phyloP scores from a whole-genome alignment of 805 yeast genomes.

The Saturnispora serradocipensis region DNA sequence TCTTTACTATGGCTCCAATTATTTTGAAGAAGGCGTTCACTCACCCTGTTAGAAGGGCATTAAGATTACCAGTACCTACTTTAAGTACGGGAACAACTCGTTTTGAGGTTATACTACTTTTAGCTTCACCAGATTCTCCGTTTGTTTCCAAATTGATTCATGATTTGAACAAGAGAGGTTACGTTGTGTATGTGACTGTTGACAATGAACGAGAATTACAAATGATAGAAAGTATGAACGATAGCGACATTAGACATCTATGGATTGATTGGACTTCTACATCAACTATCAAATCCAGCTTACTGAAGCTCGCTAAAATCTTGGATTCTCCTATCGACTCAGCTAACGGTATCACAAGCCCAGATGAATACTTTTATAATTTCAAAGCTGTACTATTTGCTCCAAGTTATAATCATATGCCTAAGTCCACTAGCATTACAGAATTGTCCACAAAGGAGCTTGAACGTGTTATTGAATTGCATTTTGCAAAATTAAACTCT shows the following conservation, averaged over 20 bases:
- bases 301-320: constrained; percentile 40
- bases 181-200: constrained; percentile 71
- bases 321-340: constrained; percentile 35
- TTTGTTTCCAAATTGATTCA: constrained; percentile 58
- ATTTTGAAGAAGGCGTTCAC: not conserved
- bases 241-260: constrained; percentile 61
- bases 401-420: constrained; percentile 43
- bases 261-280: constrained; percentile 39
- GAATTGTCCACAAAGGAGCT: constrained; percentile 25
- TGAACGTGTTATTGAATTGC: constrained; percentile 19
- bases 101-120: constrained; percentile 60
- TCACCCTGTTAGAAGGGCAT: not conserved
- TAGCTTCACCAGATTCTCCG: constrained; percentile 74
- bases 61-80: constrained; percentile 3
- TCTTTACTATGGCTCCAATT: not conserved
- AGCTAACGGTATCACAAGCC: constrained; percentile 25
- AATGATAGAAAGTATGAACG: constrained; percentile 48
- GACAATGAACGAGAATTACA: constrained; percentile 48
- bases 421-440: constrained; percentile 22
- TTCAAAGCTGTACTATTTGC: constrained; percentile 60
- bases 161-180: constrained; percentile 72
- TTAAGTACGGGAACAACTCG: constrained; percentile 52
- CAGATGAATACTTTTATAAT: constrained; percentile 38
- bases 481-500: constrained; percentile 20
- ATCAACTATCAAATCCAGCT: constrained; percentile 35